These are phyloP conservation scores for Collybia mongolica DNA, from an alignment of 768 basidiomycete genomes.

Conservation along the genomic window DNA sequence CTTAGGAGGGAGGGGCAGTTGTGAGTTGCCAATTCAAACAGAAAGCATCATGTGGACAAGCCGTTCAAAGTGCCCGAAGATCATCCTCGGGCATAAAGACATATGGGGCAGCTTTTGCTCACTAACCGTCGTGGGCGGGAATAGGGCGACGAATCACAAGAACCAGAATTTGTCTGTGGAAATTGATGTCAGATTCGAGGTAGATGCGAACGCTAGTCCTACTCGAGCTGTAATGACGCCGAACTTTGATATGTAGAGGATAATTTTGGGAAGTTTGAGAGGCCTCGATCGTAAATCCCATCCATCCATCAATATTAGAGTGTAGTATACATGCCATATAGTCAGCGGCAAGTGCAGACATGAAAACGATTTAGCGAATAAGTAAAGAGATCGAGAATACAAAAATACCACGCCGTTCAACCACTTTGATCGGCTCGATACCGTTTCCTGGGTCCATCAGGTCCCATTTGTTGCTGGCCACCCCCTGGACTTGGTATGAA, in stretches of 20 bases:
- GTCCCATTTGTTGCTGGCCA: conserved; percentile 25
- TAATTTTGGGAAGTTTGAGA: not conserved
- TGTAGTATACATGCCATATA: conserved; percentile 1
- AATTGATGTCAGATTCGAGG: too few species aligned
- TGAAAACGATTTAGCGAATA: not conserved
- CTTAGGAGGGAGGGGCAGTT: too few species aligned
- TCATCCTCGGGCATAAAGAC: not conserved
- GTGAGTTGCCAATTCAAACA: too few species aligned
- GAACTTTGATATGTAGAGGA: not conserved
- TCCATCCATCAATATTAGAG: conserved; percentile 1
- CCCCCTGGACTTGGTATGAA: conserved; percentile 55
- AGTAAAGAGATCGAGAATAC: not conserved
- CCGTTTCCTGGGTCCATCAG: conserved; percentile 12
- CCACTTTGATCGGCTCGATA: conserved; percentile 49
- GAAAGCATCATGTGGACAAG: too few species aligned
- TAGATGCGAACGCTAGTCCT: too few species aligned
- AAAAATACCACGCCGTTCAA: conserved; percentile 11
- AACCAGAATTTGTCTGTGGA: too few species aligned
- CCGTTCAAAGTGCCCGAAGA: not conserved
- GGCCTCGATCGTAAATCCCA: not conserved
- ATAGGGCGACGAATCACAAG: not conserved
- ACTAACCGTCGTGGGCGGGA: not conserved
- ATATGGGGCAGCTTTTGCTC: not conserved
- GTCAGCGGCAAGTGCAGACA: not conserved
- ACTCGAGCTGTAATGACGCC: not conserved